Base-by-base conservation (phyloP, 2,329 filamentous ascomycete species). In the Sporothrix pseudoabietina region DNA sequence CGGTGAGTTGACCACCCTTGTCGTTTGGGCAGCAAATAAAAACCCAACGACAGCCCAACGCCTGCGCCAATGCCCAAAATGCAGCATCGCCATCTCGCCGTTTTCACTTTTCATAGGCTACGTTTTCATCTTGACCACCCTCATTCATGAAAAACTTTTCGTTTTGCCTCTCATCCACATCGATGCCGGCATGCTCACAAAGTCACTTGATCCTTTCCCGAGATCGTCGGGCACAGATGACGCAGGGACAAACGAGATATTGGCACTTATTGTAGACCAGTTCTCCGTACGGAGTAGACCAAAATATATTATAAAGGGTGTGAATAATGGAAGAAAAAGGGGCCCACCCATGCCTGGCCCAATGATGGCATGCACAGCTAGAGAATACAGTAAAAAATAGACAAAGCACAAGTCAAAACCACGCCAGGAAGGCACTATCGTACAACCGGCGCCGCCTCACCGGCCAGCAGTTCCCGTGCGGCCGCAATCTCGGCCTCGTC, bases 401-500 rank as follows among this genome's bases (percentile, higher is more conserved):
- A 26, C 30, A 61, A 55, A 49, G 26, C 49, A 59, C 12, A 59
- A 35, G 9, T 22, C 26, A 41, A 32, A 41, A 32, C 9, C 8
- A 16, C 14, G 41, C 14, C 10, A 32, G 44, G 3, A 22, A 16
- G 5, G 6, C n/a, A 32, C 84, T 79, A 89, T 78, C 85, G 83
- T 74, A 85, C 80, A 63, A 84, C 79, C 57, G 81, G 77, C 32
- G 81, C 78, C 52, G 83, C 81, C 75, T 88, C 86, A 75, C 85
- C 84, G 73, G 88, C 86, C 52, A 94, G 82, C 74, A 94, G 83
- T 76, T 90, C 89, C 77, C 88, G 87, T 68, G 91, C 92, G 14
- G 92, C 92, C 77, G 88, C 87, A 69, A 97, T 83, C 79, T 97
- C 93, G 3, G 87, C 86, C 78, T 87, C 84, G 73, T 91, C 88